Percentiles rank a stretch among this genome's conserved stretches.
phyloP scores from a whole-genome alignment of 169 alveolate genomes.

The Neospora caninum region DNA sequence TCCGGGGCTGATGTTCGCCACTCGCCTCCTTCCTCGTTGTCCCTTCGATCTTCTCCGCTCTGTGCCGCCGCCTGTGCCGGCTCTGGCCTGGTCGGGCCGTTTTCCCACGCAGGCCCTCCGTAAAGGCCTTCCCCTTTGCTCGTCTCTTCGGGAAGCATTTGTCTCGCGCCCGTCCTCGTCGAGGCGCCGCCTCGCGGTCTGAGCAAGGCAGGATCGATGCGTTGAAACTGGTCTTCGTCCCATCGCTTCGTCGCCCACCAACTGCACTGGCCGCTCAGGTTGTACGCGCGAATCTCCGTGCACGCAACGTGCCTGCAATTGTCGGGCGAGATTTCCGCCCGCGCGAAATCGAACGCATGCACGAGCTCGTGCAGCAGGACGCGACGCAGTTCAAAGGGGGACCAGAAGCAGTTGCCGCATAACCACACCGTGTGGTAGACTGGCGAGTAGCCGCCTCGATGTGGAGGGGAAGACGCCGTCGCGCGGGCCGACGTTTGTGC shows the following conservation, averaged over 20 bases:
- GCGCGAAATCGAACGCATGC: conserved; percentile 81
- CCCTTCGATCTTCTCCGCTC: no score
- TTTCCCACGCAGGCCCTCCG: neutral
- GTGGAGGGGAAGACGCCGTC: neutral
- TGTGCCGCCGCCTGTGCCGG: neutral
- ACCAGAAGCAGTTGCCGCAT: conserved; percentile 75
- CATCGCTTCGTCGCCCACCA: conserved; percentile 67
- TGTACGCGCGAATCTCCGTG: conserved; percentile 78
- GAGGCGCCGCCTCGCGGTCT: conserved; percentile 58
- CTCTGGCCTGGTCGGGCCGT: neutral
- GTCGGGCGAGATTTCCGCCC: conserved; percentile 74
- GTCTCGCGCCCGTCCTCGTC: conserved; percentile 12
- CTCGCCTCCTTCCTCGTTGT: no score
- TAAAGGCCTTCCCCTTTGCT: no score
- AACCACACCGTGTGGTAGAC: conserved; percentile 76
- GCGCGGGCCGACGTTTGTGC: neutral
- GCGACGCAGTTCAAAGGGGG: conserved; percentile 72
- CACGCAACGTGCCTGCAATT: conserved; percentile 79
- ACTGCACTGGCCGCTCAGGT: conserved; percentile 78
- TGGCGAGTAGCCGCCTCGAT: conserved; percentile 75
- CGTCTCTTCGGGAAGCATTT: neutral
- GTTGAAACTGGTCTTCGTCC: conserved; percentile 54
- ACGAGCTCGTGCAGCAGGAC: conserved; percentile 77
- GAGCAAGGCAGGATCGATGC: conserved; percentile 65
- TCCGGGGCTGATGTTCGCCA: neutral